These are phyloP conservation scores for Cladophialophora carrionii DNA, from an alignment of 2,329 filamentous ascomycete genomes.

Conservation along the genomic window DNA sequence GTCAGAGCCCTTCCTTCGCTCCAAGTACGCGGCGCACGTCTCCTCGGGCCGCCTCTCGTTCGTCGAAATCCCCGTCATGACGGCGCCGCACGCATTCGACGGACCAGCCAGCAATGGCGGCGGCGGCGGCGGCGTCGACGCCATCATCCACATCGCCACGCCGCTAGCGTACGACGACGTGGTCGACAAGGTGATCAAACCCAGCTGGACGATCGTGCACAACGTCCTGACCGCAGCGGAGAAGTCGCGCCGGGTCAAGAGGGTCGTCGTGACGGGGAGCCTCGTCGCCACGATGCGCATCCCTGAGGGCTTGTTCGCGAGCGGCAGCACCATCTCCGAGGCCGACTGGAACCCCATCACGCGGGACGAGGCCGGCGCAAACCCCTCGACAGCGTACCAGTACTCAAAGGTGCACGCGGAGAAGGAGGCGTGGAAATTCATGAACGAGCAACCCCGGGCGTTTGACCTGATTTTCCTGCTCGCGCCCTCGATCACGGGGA, in stretches of 20 bases:
- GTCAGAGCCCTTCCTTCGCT: conserved; percentile 14
- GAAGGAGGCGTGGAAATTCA: conserved; percentile 23
- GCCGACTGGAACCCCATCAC: conserved; percentile 20
- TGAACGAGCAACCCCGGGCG: conserved; percentile 2
- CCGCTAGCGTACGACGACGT: conserved; percentile 19
- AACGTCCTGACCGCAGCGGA: conserved; percentile 19
- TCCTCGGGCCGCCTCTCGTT: conserved; percentile 17
- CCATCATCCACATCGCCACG: conserved; percentile 24
- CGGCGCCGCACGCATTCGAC: conserved; percentile 11
- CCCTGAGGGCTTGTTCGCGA: conserved; percentile 8
- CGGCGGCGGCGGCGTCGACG: no score
- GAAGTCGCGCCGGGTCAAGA: conserved; percentile 5
- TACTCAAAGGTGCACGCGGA: conserved; percentile 22
- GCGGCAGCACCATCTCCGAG: conserved; percentile 1
- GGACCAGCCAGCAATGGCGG: conserved; percentile 8
- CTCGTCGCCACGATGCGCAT: conserved; percentile 15
- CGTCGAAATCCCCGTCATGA: conserved; percentile 22
- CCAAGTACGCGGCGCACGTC: conserved; percentile 18
- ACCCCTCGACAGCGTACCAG: conserved; percentile 17
- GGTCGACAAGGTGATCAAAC: conserved; percentile 22
- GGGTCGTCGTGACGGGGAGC: conserved; percentile 24
- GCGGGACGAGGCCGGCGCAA: conserved; percentile 14
- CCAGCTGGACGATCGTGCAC: conserved; percentile 17
- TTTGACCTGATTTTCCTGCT: conserved; percentile 21
- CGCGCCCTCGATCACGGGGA: conserved; percentile 21